Base-by-base conservation (phyloP, 1,284 basidiomycete genomes). In the Phylloboletellus chloephorus region DNA sequence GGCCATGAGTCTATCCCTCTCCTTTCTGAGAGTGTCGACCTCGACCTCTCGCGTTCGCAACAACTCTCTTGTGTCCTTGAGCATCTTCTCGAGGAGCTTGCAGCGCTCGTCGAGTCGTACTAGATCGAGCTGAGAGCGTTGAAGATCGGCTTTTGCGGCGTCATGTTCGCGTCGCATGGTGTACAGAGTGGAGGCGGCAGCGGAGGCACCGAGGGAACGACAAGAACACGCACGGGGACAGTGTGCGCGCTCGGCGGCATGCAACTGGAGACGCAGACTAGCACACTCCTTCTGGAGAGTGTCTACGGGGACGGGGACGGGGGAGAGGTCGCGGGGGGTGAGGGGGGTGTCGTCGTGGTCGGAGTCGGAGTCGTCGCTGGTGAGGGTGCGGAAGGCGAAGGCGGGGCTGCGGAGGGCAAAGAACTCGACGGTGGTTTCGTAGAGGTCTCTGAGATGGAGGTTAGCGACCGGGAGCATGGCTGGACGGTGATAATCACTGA, bases 141-240 rank as follows among this genome's bases (percentile, higher is more conserved):
- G 67, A 16, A 81, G 71, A 37, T 82, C 77, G 46, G 67, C 62
- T 54, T 74, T 77, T 37, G 71, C 63, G 42, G 66, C 59, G 58
- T 80, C 79, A 47, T 78, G 67, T 53, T 78, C 75, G 51, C 76
- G 72, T 53, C 75, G 75, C 69, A 81, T 73, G 38, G 61, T 49
- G 43, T 63, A 64, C 30, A 66, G 63, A 30, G 59, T 61, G 37
- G 50, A 58, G 34, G 53, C 57, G 8, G 58, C 47, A 34, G 52
- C 56, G 12, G 67, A 61, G 30, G 50, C 50, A 41, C 53, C 56
- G 33, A 53, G 48, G 29, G 60, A 52, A 15, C 52, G 60, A 55
- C 69, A 72, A 55, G 70, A 44, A 38, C 64, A 69, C 47, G 60
- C 43, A 54, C 53, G 58, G 40, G 57, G 64, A 48, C 63, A 61